Evolutionary conservation across 768 basidiomycete species (phyloP), one percentile per base, ranked within the genome.

Genomic region (Boletus subcaerulescens): DNA sequence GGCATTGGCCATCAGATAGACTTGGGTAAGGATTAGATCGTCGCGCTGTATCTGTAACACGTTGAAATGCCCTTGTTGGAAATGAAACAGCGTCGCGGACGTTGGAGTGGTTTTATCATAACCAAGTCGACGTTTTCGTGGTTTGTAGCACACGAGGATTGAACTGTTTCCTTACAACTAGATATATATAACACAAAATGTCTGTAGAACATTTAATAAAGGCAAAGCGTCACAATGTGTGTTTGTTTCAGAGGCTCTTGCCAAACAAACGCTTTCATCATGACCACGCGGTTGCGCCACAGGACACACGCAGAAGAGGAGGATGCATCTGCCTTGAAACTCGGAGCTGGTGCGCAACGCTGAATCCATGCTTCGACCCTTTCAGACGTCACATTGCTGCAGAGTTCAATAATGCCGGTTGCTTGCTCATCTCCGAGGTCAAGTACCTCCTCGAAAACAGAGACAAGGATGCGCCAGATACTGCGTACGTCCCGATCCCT

Each of bases 341-440:
- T 93, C 26, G 91, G 91, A 17, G 72, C 83, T 61, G 90, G 89
- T 86, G 57, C 36, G 51, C 57, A 17, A 29, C 22, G 35, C 18
- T 36, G 22, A 15, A 7, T 14, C 11, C 7, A 15, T 11, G 5
- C 24, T n/a, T 9, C 4, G 1, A 15, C 15, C 13, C 13, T 42
- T 18, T 33, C 29, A 31, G 10, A 40, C n/a, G 11, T 17, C 20
- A 20, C 10, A 7, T 50, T 32, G 50, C 39, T 29, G 15, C 58
- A 92, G 93, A 92, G 67, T 95, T 95, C 75, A 91, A 91, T 75
- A 91, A 93, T 59, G 89, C 89, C 6, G 92, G 90, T 77, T 93
- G 90, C 71, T 71, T 96, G 65, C 80, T 93, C 63, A 93, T 95
- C 56, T 93, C 91, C 1, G 93, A 96, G 67, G 93, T 95, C 68